Base-by-base conservation (phyloP, 495 filamentous ascomycete species). In the Penicillium goetzii region DNA sequence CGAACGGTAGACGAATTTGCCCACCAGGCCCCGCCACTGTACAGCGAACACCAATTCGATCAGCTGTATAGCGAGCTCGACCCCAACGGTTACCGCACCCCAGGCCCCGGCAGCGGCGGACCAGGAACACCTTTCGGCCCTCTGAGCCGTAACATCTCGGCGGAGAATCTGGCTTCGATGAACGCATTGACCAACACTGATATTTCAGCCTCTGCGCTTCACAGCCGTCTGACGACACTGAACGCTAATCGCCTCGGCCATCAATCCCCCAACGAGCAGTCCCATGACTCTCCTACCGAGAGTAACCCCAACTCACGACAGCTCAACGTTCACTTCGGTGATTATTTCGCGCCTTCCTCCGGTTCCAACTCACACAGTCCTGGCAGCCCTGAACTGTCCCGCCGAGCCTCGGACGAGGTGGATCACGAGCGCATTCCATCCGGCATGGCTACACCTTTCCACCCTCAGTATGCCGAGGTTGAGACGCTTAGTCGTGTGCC, bases 11-110 rank as follows among this genome's bases (percentile, higher is more conserved):
- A 77, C 21, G 76, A 80, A 21, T 63, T 80, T 15, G 74, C 82
- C 14, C 81, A 89, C 62, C 75, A 79, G 51, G 91, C 92, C 14
- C 95, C 95, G 34, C 95, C 95, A 0, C 82, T 90, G 34, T 99
- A 99, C 70, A 91, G 90, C 51, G 85, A 92, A 64, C 94, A 97
- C 76, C 82, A 86, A 19, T 84, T 97, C 45, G 95, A 99, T 78
- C 89, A 92, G 68, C 77, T 97, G 4, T 99, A 95, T 75, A 89
- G 91, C 62, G 90, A 93, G 59, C 80, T 97, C 51, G 90, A 96
- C 72, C 81, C 84, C 17, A 87, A 76, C 40, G 90, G 89, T 33
- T 89, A 92, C 67, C 86, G 90, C 69, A 96, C 93, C 1, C 91
- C 92, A 10, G 84, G 78, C 12, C 76, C 81, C n/a, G 72, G 81